These are phyloP conservation scores for Mortierella sp. DNA, from an alignment of 371 early-diverging fungal genomes.

Conservation along the genomic window DNA sequence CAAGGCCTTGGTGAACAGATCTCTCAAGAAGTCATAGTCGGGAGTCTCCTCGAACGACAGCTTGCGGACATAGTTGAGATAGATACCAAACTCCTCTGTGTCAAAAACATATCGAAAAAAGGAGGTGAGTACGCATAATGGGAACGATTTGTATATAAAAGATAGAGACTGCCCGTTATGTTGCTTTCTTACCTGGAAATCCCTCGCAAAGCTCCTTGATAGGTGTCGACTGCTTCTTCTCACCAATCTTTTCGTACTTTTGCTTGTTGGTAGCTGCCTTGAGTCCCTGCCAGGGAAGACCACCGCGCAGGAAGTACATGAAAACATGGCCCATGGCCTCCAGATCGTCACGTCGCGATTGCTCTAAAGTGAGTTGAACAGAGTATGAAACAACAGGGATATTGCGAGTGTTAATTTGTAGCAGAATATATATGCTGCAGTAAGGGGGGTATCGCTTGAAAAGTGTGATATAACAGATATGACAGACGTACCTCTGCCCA, in stretches of 20 bases:
- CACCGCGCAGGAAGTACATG: slow-evolving; percentile 98
- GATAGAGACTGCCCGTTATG: no score
- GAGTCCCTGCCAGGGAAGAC: slow-evolving; percentile 99
- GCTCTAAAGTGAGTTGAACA: slow-evolving; percentile 28
- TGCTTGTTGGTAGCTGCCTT: slow-evolving; percentile 99
- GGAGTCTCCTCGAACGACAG: slow-evolving; percentile 98
- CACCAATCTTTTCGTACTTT: slow-evolving; percentile 98
- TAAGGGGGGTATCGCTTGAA: background rate
- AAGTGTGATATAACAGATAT: background rate
- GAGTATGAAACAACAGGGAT: background rate
- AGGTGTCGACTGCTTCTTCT: slow-evolving; percentile 96
- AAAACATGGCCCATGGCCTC: slow-evolving; percentile 99
- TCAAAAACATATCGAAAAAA: background rate
- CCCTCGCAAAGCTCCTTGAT: slow-evolving; percentile 95
- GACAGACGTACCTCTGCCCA: slow-evolving; percentile 78
- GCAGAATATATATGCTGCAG: background rate
- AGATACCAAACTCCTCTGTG: slow-evolving; percentile 90
- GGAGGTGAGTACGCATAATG: background rate
- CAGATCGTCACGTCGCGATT: slow-evolving; percentile 95
- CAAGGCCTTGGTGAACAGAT: slow-evolving; percentile 90
- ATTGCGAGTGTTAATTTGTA: background rate
- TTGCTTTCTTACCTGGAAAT: slow-evolving; percentile 75
- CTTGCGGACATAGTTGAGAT: slow-evolving; percentile 94
- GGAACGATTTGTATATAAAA: background rate
- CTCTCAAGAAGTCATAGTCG: slow-evolving; percentile 93